Evolutionary conservation across 2,329 filamentous ascomycete genomes (phyloP), one percentile per base, ranked within the genome.

Genomic region (Pochonia chlamydosporia): DNA sequence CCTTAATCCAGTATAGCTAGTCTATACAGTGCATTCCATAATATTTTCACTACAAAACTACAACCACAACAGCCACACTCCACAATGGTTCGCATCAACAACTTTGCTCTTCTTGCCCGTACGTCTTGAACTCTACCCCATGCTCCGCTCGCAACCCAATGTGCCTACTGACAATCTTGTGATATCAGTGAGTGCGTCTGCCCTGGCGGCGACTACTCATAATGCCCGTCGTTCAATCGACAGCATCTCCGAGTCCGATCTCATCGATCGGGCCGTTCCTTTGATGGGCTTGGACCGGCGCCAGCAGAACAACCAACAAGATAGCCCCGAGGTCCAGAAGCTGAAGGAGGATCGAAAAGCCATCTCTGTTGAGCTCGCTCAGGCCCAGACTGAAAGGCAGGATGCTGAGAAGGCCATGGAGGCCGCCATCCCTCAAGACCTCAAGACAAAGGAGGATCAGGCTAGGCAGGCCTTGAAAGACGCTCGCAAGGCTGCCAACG

Each of bases 11-110:
- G 45, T 47, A 43, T 47, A 47, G 45, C 45, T 26, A 28, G 37
- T 23, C 45, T 47, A 47, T 47, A 43, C 30, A 6, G 18, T 13
- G 14, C 24, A 39, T 21, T 21, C 14, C 5, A 28, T 24, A 24
- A 20, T 13, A 35, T 9, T 45, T 45, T 26, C 18, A 25, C 24
- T 37, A 18, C 25, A 8, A 4, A 43, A 43, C 21, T n/a, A 20
- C 5, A 39, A 39, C 31, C 30, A 20, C 42, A 35, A 46, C 6
- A 43, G 26, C 36, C n/a, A n/a, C n/a, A n/a, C 7, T n/a, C 23
- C 36, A 49, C 14, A 44, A 49, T 49, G 47, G 47, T 49, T 49
- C 30, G 37, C 42, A 40, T 49, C 42, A 37, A 36, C 47, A 37
- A 18, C 18, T n/a, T 49, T 5, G 47, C 42, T 45, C 36, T 49